Conservation (phyloP, 2,329 filamentous ascomycete species). For the Emmonsiellopsis sp. region DNA sequence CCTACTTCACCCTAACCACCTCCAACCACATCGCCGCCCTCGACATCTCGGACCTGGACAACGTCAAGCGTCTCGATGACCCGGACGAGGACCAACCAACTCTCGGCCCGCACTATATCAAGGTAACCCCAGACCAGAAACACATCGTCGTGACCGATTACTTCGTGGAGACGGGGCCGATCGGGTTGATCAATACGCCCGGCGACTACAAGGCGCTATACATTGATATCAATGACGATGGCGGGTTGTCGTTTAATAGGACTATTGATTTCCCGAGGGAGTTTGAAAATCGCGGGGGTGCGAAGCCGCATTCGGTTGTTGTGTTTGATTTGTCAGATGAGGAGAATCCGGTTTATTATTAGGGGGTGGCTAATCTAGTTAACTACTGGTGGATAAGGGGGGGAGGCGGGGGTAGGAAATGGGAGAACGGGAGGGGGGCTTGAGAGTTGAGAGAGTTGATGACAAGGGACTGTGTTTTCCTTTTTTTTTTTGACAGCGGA, state of each 20-base stretch:
- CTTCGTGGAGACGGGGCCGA: slow-evolving; percentile 54
- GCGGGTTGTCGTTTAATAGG: slow-evolving; percentile 50
- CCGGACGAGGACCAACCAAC: slow-evolving; percentile 50
- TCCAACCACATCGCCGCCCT: slow-evolving; percentile 54
- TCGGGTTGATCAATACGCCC: slow-evolving; percentile 51
- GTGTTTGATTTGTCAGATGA: slow-evolving; percentile 49
- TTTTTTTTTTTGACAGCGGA: too few relatives aligned
- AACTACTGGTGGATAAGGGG: too few relatives aligned
- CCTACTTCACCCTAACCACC: slow-evolving; percentile 52
- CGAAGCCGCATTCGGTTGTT: slow-evolving; percentile 47
- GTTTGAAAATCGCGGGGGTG: slow-evolving; percentile 48
- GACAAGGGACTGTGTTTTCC: too few relatives aligned
- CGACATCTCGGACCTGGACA: slow-evolving; percentile 52
- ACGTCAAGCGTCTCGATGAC: slow-evolving; percentile 52
- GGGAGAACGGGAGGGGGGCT: too few relatives aligned
- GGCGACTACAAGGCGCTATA: slow-evolving; percentile 54
- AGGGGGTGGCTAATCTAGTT: neutral
- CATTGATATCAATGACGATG: slow-evolving; percentile 49
- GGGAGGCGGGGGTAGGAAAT: too few relatives aligned
- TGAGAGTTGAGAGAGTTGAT: too few relatives aligned
- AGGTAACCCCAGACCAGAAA: slow-evolving; percentile 55
- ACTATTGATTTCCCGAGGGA: slow-evolving; percentile 47
- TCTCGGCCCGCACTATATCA: slow-evolving; percentile 55
- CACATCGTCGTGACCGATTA: slow-evolving; percentile 56
- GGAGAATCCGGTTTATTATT: slow-evolving; percentile 33